Percentiles rank a stretch among this genome's conserved stretches.
Conservation (phyloP, 805 yeast genomes). For the Metschnikowia continentalis region DNA sequence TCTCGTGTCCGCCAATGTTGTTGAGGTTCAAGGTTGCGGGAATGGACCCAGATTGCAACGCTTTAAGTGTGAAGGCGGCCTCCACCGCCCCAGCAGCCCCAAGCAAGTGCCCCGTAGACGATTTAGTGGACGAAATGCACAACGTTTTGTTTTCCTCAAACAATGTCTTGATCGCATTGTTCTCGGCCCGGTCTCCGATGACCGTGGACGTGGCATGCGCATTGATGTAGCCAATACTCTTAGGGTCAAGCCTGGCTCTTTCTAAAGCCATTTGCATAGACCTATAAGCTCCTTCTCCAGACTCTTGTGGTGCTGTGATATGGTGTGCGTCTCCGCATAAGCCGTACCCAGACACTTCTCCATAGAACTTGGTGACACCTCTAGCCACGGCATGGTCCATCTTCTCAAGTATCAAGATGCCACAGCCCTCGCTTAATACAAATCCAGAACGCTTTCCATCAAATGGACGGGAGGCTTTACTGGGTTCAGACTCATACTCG, state of each 20-base stretch:
- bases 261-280: constrained; percentile 77
- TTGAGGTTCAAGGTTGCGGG: constrained; percentile 83
- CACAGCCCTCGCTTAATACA: constrained; percentile 92
- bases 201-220: constrained; percentile 96
- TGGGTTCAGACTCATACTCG: constrained; percentile 56
- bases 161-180: constrained; percentile 60
- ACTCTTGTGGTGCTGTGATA: constrained; percentile 82
- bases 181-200: constrained; percentile 87
- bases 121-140: constrained; percentile 77
- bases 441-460: constrained; percentile 78
- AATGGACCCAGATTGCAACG: constrained; percentile 50
- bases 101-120: constrained; percentile 87
- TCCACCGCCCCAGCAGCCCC: constrained; percentile 98
- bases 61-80: constrained; percentile 70
- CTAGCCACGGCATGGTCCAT: constrained; percentile 69
- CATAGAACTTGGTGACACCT: constrained; percentile 58
- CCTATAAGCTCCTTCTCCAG: constrained; percentile 79
- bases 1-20: constrained; percentile 45
- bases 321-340: constrained; percentile 88
- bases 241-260: constrained; percentile 44
- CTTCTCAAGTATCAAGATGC: constrained; percentile 71
- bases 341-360: constrained; percentile 85
- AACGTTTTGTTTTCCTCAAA: constrained; percentile 39
- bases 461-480: constrained; percentile 78
- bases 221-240: constrained; percentile 69